Evolutionary conservation across 805 yeast genomes (phyloP).

Genomic region (Lipomyces yamanashiensis): DNA sequence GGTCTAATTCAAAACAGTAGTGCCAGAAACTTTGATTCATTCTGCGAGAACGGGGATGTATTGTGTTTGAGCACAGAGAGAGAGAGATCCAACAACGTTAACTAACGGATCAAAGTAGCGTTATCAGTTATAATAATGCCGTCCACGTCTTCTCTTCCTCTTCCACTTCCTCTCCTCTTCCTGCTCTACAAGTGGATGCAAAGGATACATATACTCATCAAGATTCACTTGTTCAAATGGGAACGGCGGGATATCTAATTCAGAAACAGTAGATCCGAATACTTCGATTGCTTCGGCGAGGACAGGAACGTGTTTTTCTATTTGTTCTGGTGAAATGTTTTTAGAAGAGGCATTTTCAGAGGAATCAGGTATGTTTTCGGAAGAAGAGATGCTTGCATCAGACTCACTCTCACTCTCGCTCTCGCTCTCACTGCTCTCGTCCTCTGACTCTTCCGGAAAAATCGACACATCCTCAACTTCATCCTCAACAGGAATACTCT

Average conservation of each 20-base stretch:
- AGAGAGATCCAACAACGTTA: no score
- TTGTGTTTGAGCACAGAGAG: no score
- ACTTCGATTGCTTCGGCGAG: constrained; percentile 29
- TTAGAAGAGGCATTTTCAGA: background rate
- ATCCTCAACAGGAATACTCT: background rate
- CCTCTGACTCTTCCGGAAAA: background rate
- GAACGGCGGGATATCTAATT: constrained; percentile 27
- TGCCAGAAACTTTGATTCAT: no score
- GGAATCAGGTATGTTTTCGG: background rate
- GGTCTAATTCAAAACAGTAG: no score
- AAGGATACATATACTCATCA: constrained; percentile 12
- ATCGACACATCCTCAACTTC: background rate
- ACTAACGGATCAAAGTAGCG: no score
- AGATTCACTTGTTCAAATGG: constrained; percentile 33
- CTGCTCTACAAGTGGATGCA: background rate
- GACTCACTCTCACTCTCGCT: background rate
- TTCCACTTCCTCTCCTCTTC: background rate
- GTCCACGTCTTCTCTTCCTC: background rate
- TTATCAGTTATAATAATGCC: background rate
- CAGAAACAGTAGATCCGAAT: constrained; percentile 6
- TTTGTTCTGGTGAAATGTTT: background rate
- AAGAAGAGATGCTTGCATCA: background rate
- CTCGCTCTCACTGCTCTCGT: background rate
- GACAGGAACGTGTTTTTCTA: constrained; percentile 6
- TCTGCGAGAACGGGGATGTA: no score